Evolutionary conservation across 768 basidiomycete genomes (phyloP), one percentile per base, ranked within the genome.

Genomic region (Kwoniella dendrophila): DNA sequence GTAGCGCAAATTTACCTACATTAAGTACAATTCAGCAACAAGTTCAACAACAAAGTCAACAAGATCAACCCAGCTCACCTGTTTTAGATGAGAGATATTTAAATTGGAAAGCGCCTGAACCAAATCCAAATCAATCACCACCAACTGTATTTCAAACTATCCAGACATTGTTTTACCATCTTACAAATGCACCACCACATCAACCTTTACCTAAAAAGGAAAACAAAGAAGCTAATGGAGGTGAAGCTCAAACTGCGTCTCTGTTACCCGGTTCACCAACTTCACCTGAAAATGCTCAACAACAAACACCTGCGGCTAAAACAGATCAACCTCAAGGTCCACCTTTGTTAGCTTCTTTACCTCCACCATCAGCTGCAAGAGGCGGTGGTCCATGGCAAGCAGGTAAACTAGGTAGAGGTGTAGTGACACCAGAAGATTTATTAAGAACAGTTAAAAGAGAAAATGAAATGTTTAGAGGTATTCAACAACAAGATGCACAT

Each of bases 401-500:
- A 32, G 78, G 78, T 14, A 69, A 72, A 8, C 56, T 79, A 3
- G 78, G 78, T 7, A 65, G 76, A 74, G 95, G 95, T 62, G 90
- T 90, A 8, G 85, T 97, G 41, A 85, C 92, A 1, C 96, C 96
- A 1, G 86, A 88, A 59, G 89, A 89, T 24, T 90, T 99, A 79
- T 88, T 99, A 76, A 88, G 92, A 74, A 95, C 95, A 76, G 85
- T 98, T 70, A 91, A 90, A 80, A 87, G 92, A 73, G 83, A 91
- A 71, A 98, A 98, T 79, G 91, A 92, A 71, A 83, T 88, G 47
- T 99, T 97, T 74, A 85, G 92, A 49, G 87, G 87, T 36, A 88
- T 90, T 16, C 89, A 90, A 85, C 96, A 99, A 77, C 96, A 99
- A 77, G 96, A 99, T 78, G 96, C 96, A 2, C 96, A 98, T 80